These are phyloP conservation scores for Pezicula neosporulosa DNA, from an alignment of 2,329 filamentous ascomycete genomes.

Conservation along the genomic window DNA sequence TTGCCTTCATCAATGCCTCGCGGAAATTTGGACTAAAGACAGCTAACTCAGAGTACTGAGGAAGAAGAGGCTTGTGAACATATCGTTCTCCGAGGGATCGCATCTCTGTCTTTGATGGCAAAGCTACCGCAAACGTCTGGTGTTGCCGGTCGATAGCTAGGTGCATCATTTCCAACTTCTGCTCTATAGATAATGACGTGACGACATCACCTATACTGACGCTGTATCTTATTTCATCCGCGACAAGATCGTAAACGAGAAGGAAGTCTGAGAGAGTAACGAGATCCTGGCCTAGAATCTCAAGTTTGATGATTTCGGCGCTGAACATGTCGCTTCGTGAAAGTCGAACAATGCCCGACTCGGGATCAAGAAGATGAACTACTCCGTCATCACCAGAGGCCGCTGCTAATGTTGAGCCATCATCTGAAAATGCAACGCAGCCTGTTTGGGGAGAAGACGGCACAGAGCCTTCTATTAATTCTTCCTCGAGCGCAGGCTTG, in stretches of 20 bases:
- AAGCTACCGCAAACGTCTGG: conserved; percentile 62
- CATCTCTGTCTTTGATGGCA: conserved; percentile 34
- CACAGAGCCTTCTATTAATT: conserved; percentile 20
- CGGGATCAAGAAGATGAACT: conserved; percentile 74
- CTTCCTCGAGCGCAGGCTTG: conserved; percentile 30
- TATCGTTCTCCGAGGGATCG: background rate
- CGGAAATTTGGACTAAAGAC: conserved; percentile 63
- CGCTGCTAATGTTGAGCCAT: conserved; percentile 79
- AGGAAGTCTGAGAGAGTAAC: conserved; percentile 72
- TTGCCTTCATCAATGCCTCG: conserved; percentile 55
- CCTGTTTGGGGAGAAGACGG: conserved; percentile 39
- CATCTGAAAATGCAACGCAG: conserved; percentile 73
- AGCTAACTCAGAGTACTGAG: conserved; percentile 47
- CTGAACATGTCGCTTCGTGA: conserved; percentile 66
- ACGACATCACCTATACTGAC: conserved; percentile 49
- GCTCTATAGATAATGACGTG: conserved; percentile 27
- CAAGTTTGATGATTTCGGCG: conserved; percentile 62
- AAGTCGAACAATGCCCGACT: conserved; percentile 62
- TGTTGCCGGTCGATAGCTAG: conserved; percentile 68
- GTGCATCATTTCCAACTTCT: conserved; percentile 50
- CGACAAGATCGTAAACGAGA: conserved; percentile 79
- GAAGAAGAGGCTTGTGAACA: conserved; percentile 31
- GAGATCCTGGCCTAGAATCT: conserved; percentile 69
- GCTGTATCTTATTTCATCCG: conserved; percentile 68
- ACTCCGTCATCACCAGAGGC: conserved; percentile 58